phyloP scores from a whole-genome alignment of 169 alveolate genomes.

The Cystoisospora suis region DNA sequence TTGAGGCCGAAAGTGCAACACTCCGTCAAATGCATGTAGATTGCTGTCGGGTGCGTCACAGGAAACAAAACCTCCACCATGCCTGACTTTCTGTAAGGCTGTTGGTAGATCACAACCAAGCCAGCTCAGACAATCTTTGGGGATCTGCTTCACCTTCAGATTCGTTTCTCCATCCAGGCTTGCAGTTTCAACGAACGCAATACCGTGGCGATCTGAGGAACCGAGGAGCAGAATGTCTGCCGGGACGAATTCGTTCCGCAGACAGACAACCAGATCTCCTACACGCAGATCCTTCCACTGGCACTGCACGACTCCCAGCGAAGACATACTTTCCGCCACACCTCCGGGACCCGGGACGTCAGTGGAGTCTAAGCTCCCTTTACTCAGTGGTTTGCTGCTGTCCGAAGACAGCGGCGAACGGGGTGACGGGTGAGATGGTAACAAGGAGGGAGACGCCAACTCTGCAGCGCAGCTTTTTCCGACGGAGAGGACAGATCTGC shows the following conservation, averaged over 20 bases:
- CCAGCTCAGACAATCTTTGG: background rate
- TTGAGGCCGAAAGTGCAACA: too few species aligned
- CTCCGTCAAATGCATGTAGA: too few species aligned
- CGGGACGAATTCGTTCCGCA: constrained; percentile 28
- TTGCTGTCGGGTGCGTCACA: background rate
- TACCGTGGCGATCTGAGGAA: constrained; percentile 78
- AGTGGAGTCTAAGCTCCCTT: too few species aligned
- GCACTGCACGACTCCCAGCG: background rate
- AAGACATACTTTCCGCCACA: background rate
- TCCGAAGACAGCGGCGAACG: background rate
- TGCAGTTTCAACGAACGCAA: constrained; percentile 93
- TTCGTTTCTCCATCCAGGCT: constrained; percentile 96
- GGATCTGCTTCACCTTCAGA: constrained; percentile 85
- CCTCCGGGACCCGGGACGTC: too few species aligned
- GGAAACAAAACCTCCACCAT: background rate
- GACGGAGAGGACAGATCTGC: too few species aligned
- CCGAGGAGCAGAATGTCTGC: constrained; percentile 48
- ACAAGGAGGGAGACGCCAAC: too few species aligned
- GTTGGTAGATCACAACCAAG: background rate
- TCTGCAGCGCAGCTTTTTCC: too few species aligned
- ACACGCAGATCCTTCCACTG: constrained; percentile 85
- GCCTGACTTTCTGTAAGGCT: too few species aligned
- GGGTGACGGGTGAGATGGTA: background rate
- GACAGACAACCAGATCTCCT: constrained; percentile 91
- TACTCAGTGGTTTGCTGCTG: too few species aligned